These are phyloP conservation scores for Coemansia sp. DNA, from an alignment of 192 early-diverging fungal genomes.

Conservation along the genomic window DNA sequence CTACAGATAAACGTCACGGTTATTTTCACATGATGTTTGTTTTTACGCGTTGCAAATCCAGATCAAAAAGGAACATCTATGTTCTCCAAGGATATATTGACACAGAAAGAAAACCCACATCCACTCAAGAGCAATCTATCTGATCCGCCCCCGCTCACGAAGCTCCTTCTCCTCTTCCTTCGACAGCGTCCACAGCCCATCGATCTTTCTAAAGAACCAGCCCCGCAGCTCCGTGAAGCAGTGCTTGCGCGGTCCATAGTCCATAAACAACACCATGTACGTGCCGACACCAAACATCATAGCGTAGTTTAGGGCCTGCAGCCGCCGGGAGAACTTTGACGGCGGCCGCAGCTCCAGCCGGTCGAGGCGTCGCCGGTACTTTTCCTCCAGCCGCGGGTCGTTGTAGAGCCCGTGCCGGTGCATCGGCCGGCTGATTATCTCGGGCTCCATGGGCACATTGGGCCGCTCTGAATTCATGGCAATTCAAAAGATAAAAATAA, in stretches of 20 bases:
- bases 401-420: conserved; percentile 40
- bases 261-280: conserved; percentile 44
- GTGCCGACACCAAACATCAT: conserved; percentile 47
- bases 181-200: conserved; percentile 42
- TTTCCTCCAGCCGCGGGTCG: conserved; percentile 34
- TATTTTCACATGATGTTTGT: no score
- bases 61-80: no score
- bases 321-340: conserved; percentile 32
- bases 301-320: conserved; percentile 42
- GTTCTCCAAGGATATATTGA: no score
- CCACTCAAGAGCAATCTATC: not conserved
- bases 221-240: conserved; percentile 44
- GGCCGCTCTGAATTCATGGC: not conserved
- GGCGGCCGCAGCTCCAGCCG: conserved; percentile 33
- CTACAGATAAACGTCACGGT: no score
- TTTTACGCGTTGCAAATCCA: no score
- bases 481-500: not conserved
- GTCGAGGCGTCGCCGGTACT: conserved; percentile 44
- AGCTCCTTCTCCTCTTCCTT: conserved; percentile 48
- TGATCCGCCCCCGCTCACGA: conserved; percentile 42
- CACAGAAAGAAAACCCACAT: no score
- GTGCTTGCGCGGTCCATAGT: conserved; percentile 39
- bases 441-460: not conserved
- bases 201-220: conserved; percentile 47
- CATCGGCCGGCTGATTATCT: conserved; percentile 27